Conservation (phyloP, 1,284 basidiomycete genomes). For the Cutaneotrichosporon cavernicola region DNA sequence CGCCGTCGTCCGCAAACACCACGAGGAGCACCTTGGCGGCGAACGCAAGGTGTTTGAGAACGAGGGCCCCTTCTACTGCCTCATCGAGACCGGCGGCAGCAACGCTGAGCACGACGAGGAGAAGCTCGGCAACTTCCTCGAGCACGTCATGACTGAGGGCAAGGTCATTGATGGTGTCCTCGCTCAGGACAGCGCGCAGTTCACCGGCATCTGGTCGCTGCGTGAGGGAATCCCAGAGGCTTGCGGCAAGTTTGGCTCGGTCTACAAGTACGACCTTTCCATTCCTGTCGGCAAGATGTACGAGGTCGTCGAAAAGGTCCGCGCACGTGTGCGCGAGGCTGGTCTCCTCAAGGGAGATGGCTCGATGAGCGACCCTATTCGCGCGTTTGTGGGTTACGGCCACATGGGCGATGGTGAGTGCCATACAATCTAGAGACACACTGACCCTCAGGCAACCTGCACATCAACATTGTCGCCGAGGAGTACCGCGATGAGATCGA, state of each 20-base stretch:
- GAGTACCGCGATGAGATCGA: conserved; percentile 81
- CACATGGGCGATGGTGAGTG: conserved; percentile 90
- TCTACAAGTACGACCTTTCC: conserved; percentile 97
- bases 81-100: conserved; percentile 92
- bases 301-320: conserved; percentile 77
- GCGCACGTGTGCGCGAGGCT: conserved; percentile 68
- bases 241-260: conserved; percentile 87
- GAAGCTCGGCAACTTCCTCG: conserved; percentile 85
- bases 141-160: conserved; percentile 73
- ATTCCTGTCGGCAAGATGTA: conserved; percentile 88
- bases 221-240: conserved; percentile 95
- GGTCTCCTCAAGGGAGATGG: conserved; percentile 65
- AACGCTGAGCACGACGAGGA: conserved; percentile 93
- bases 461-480: conserved; percentile 89
- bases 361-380: conserved; percentile 64
- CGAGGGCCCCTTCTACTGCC: conserved; percentile 81
- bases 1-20: conserved; percentile 64
- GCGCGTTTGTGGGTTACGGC: conserved; percentile 86
- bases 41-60: conserved; percentile 57
- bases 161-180: conserved; percentile 88
- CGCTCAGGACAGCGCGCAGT: conserved; percentile 87
- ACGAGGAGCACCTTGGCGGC: conserved; percentile 48
- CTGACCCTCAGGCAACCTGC: conserved; percentile 71
- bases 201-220: conserved; percentile 84
- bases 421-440: neutral